Percentiles rank a stretch among this genome's conserved stretches.
Conservation (phyloP, 192 early-diverging fungal species). For the Globomyces pollinis-pini region DNA sequence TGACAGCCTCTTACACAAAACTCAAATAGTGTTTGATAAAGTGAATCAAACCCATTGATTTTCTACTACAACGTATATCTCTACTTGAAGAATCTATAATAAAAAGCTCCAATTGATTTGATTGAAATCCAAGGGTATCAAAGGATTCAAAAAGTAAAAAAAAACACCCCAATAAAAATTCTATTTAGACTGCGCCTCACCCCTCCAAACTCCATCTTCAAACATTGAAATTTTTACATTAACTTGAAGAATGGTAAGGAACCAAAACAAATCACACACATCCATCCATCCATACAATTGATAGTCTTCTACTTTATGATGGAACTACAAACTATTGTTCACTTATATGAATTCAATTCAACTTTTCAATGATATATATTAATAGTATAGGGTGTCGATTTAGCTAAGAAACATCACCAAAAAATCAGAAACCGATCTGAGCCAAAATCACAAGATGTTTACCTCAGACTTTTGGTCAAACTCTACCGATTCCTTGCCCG, state of each 20-base stretch:
- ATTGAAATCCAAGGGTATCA: too few relatives aligned
- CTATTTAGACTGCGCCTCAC: too few relatives aligned
- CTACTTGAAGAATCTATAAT: neutral
- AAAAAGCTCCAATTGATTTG: neutral
- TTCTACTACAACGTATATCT: too few relatives aligned
- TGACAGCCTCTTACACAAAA: too few relatives aligned
- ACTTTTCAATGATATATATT: neutral
- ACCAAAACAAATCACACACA: too few relatives aligned
- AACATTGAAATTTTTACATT: neutral
- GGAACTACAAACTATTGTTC: too few relatives aligned
- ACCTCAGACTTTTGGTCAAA: conserved; percentile 98
- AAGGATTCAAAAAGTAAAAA: neutral
- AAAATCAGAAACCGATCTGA: conserved; percentile 85
- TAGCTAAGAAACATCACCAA: conserved; percentile 92
- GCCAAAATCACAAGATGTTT: conserved; percentile 89
- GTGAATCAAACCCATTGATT: too few relatives aligned
- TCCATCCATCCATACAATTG: too few relatives aligned
- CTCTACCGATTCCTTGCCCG: conserved; percentile 99
- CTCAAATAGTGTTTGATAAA: too few relatives aligned
- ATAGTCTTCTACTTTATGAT: too few relatives aligned
- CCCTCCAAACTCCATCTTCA: neutral
- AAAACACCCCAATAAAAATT: neutral
- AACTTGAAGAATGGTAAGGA: neutral
- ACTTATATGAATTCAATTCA: too few relatives aligned
- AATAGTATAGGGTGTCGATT: conserved; percentile 82